Evolutionary conservation across 495 filamentous ascomycete genomes (phyloP).

Genomic region (Symbiotaphrina buchneri): DNA sequence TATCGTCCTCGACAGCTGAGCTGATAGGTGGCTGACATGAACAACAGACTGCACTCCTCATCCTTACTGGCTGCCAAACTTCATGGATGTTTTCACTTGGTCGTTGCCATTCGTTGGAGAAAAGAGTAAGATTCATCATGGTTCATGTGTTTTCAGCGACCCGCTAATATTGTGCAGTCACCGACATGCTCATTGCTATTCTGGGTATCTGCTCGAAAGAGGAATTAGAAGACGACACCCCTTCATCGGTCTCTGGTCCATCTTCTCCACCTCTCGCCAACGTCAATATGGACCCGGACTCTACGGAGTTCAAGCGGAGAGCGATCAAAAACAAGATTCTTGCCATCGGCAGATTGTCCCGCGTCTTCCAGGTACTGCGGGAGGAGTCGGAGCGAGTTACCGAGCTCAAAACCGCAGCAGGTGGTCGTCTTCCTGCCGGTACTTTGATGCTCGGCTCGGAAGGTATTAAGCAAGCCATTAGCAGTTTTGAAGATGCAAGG

Average conservation of each 20-base stretch:
- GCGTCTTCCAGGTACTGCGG: conserved; percentile 94
- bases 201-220: conserved; percentile 96
- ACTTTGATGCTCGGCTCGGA: conserved; percentile 96
- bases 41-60: conserved; percentile 71
- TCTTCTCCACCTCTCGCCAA: conserved; percentile 37
- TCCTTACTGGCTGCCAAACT: conserved; percentile 98
- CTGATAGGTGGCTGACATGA: conserved; percentile 1
- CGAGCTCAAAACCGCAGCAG: conserved; percentile 90
- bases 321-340: conserved; percentile 99
- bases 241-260: conserved; percentile 35
- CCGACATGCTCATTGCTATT: conserved; percentile 97
- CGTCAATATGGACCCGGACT: conserved; percentile 52
- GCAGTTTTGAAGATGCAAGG: conserved; percentile 87
- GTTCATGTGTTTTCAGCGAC: not conserved
- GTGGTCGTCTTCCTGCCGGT: conserved; percentile 79
- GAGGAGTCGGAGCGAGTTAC: conserved; percentile 94
- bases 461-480: conserved; percentile 98
- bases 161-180: conserved; percentile 23
- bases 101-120: conserved; percentile 96
- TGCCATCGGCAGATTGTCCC: conserved; percentile 86
- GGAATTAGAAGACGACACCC: conserved; percentile 66
- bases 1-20: not conserved
- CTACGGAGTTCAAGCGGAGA: conserved; percentile 74
- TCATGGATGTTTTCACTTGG: conserved; percentile 99
- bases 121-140: conserved; percentile 30